Conservation (phyloP, 179 eudicot species). For the Gypsophila paniculata region DNA sequence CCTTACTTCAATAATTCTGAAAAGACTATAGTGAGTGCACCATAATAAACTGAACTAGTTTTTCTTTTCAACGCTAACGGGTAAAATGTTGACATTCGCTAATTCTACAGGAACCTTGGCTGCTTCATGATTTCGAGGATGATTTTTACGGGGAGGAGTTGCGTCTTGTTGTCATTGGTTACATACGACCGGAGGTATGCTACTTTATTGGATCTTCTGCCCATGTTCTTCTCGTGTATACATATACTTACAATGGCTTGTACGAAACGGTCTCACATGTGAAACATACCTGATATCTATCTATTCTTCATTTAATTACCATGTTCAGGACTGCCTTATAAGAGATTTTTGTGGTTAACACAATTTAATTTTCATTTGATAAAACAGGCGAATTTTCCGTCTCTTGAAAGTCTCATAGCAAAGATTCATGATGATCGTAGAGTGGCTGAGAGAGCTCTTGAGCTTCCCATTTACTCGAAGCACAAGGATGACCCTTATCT, state of each 20-base stretch:
- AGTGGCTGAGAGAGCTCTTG: constrained; percentile 74
- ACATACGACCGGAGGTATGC: constrained; percentile 86
- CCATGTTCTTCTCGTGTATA: background rate
- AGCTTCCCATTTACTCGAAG: constrained; percentile 63
- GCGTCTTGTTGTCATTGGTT: constrained; percentile 74
- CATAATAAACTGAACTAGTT: background rate
- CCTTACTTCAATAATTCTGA: constrained; percentile 83
- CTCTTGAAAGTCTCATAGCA: constrained; percentile 66
- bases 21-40: constrained; percentile 79
- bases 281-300: background rate
- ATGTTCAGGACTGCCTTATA: background rate
- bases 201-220: background rate
- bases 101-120: constrained; percentile 78
- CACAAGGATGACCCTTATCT: constrained; percentile 46
- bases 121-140: constrained; percentile 81
- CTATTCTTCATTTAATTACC: background rate
- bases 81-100: background rate
- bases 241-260: background rate
- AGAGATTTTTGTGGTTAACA: background rate
- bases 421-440: constrained; percentile 70
- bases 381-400: constrained; percentile 68
- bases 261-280: background rate
- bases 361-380: background rate
- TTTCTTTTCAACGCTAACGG: background rate
- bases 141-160: constrained; percentile 92